phyloP scores from a whole-genome alignment of 164 flowering plant genomes.

The Santalum album region DNA sequence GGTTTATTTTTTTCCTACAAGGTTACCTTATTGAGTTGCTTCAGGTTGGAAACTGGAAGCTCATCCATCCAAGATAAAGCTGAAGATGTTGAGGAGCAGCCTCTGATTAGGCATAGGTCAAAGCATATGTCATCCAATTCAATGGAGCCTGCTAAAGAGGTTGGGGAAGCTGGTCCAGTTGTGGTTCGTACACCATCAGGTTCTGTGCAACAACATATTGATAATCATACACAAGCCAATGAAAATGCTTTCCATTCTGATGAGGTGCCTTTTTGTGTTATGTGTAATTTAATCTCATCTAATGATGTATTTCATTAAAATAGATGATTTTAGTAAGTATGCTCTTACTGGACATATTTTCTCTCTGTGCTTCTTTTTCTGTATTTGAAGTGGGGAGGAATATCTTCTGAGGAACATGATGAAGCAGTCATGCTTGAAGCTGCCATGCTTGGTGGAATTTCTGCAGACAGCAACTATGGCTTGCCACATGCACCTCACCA shows the following conservation, averaged over 20 bases:
- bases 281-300: no score
- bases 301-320: no score
- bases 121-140: slow-evolving; percentile 35
- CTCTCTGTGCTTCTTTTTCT: no score
- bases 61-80: slow-evolving; percentile 49
- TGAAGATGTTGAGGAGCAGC: slow-evolving; percentile 68
- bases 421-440: slow-evolving; percentile 99
- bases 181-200: slow-evolving; percentile 44
- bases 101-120: slow-evolving; percentile 55
- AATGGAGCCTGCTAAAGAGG: slow-evolving; percentile 24
- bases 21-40: slow-evolving; percentile 13
- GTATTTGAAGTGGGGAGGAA: slow-evolving; percentile 98
- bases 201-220: slow-evolving; percentile 22
- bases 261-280: slow-evolving; percentile 33
- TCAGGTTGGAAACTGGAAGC: slow-evolving; percentile 47
- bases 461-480: slow-evolving; percentile 55
- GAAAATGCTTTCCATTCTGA: slow-evolving; percentile 48
- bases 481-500: slow-evolving; percentile 51
- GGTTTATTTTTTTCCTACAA: background rate
- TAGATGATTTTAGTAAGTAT: no score
- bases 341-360: no score
- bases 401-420: slow-evolving; percentile 92
- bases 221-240: slow-evolving; percentile 24
- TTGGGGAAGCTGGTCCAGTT: slow-evolving; percentile 20
- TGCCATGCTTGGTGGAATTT: slow-evolving; percentile 91